phyloP scores from a whole-genome alignment of 441 rosid species.

The Jatropha multifida region DNA sequence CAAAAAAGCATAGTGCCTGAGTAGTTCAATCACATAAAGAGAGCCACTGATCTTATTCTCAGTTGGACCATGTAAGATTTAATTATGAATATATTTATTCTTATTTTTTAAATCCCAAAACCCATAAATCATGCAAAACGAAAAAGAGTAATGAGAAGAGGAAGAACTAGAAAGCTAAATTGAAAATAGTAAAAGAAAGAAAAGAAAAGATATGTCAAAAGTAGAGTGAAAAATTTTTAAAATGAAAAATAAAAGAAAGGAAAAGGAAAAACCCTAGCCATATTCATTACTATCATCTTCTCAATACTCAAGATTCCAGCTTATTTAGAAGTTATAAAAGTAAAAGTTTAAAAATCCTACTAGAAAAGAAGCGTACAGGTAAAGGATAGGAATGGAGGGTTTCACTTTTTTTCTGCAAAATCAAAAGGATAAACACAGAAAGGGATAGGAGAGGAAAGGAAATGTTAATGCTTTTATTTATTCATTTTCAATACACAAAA shows the following conservation, averaged over 20 bases:
- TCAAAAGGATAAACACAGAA: conserved; percentile 26
- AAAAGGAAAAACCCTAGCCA: conserved; percentile 37
- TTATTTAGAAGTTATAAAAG: not conserved
- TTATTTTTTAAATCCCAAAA: conserved; percentile 39
- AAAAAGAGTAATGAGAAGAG: conserved; percentile 11
- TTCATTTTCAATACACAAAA: not conserved
- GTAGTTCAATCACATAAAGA: conserved; percentile 68
- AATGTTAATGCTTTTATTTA: conserved; percentile 21
- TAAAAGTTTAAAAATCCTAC: too few relatives aligned
- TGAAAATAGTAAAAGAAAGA: conserved; percentile 5
- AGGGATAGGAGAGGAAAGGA: conserved; percentile 26
- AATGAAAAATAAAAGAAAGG: conserved; percentile 10
- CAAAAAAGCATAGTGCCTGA: conserved; percentile 39
- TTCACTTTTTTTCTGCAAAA: conserved; percentile 21
- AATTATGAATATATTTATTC: conserved; percentile 19
- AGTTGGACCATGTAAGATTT: conserved; percentile 36
- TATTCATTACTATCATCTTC: conserved; percentile 5
- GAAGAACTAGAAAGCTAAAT: not conserved
- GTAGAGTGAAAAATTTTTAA: conserved; percentile 5
- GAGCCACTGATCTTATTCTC: conserved; percentile 38
- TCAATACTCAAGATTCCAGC: conserved; percentile 12
- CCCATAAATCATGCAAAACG: conserved; percentile 45
- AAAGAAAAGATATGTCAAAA: conserved; percentile 27
- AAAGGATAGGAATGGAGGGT: conserved; percentile 25
- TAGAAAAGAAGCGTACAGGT: conserved; percentile 23